phyloP scores from a whole-genome alignment of 768 basidiomycete genomes.

The Baorangia bicolor region DNA sequence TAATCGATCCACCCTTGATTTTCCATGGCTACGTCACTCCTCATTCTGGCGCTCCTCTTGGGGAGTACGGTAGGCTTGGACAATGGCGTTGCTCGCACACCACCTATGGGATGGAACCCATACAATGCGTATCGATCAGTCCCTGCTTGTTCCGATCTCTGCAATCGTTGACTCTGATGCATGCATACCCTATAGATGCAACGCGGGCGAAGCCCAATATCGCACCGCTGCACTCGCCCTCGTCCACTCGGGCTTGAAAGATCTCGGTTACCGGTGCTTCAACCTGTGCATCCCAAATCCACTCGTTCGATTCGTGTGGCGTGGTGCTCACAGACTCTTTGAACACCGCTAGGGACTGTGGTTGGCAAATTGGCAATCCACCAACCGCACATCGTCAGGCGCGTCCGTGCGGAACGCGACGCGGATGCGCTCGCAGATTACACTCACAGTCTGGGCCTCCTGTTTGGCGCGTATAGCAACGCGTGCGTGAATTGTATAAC shows the following conservation, averaged over 20 bases:
- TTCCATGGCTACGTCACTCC: background rate
- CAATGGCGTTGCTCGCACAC: slow-evolving; percentile 12
- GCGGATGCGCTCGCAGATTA: slow-evolving; percentile 9
- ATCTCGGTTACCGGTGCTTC: slow-evolving; percentile 7
- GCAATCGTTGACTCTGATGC: background rate
- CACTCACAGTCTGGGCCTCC: slow-evolving; percentile 6
- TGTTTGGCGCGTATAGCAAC: slow-evolving; percentile 10
- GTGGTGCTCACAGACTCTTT: background rate
- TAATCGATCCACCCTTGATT: too few species aligned
- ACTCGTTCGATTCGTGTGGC: background rate
- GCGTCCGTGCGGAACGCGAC: slow-evolving; percentile 7
- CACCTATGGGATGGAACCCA: slow-evolving; percentile 19
- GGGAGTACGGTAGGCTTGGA: background rate
- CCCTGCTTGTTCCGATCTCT: background rate
- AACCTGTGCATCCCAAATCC: background rate
- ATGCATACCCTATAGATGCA: background rate
- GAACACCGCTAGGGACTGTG: slow-evolving; percentile 8
- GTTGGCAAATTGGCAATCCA: slow-evolving; percentile 14
- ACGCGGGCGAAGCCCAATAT: slow-evolving; percentile 5
- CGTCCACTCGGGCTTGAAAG: background rate
- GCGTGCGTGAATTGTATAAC: slow-evolving; percentile 3
- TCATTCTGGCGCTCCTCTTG: background rate
- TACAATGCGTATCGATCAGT: slow-evolving; percentile 13
- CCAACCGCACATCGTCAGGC: background rate
- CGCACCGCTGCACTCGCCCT: slow-evolving; percentile 6